These are phyloP conservation scores for Collybia mongolica DNA, from an alignment of 768 basidiomycete genomes.

Conservation along the genomic window DNA sequence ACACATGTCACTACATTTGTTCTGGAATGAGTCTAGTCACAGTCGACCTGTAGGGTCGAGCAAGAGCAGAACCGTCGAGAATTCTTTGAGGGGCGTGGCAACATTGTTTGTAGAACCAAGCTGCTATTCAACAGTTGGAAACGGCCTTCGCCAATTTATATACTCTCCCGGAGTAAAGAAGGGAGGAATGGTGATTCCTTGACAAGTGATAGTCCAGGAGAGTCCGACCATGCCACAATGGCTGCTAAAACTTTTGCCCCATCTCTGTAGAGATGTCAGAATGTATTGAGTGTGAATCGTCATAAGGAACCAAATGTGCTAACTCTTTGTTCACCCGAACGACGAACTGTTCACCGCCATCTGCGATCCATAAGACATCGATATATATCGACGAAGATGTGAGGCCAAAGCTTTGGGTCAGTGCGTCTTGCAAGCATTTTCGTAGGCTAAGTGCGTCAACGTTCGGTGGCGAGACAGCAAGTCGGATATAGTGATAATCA, in stretches of 20 bases:
- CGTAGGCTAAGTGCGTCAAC: constrained; percentile 45
- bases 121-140: too few relatives aligned
- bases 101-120: too few relatives aligned
- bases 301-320: constrained; percentile 7
- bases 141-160: too few relatives aligned
- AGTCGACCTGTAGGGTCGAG: too few relatives aligned
- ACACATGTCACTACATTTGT: too few relatives aligned
- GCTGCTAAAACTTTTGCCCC: constrained; percentile 33
- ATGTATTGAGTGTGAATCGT: background rate
- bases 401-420: constrained; percentile 54
- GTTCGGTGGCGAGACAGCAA: constrained; percentile 37
- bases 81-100: too few relatives aligned
- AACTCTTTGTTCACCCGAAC: constrained; percentile 42
- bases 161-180: constrained; percentile 19
- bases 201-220: constrained; percentile 31
- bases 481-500: constrained; percentile 44
- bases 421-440: constrained; percentile 53
- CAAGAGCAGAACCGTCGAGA: too few relatives aligned
- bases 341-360: constrained; percentile 37
- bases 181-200: constrained; percentile 42
- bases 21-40: too few relatives aligned
- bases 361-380: constrained; percentile 56
- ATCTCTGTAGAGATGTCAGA: constrained; percentile 25
- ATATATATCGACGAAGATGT: constrained; percentile 50
- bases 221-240: constrained; percentile 25